Base-by-base conservation (phyloP, 2,329 filamentous ascomycete genomes). In the Exophiala bonariae region DNA sequence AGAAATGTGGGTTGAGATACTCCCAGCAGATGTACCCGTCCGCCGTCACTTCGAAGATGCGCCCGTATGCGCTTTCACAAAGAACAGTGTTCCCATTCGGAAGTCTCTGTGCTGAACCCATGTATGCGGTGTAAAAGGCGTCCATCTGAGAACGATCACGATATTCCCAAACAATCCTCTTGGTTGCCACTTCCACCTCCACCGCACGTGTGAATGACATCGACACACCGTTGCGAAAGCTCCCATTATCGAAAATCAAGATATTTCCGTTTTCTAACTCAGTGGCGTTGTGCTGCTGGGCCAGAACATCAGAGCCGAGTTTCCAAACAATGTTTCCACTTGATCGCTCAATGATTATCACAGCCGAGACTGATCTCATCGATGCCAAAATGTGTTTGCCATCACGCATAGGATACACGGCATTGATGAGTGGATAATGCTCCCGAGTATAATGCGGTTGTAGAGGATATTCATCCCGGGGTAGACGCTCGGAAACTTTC, bases 361-460 rank as follows among this genome's bases (percentile, higher is more conserved):
- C 71, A 1, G 66, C 65, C 0, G 70, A 73, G 2, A 68, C 65
- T 34, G 64, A 69, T 2, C 71, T 64, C 39, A 72, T 63, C 0
- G 70, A 73, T 2, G 70, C 70, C 3, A 75, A 63, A 31, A 74
- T 68, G 14, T 35, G 32, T 17, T 70, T 66, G 1, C 71, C 70
- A 23, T 72, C 68, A 2, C 56, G 55, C 11, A 72, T 57, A 23
- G 66, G 64, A 3, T 62, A 58, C 7, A 74, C 69, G 4, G 65
- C 67, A 44, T 75, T 75, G 49, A 75, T 74, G 3, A 75, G 61
- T 1, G 72, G 70, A 59, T 66, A 75, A 57, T 75, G 72, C 36
- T 70, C 67, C 9, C 66, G 63, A 18, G 66, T 61, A 50, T 67
- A 70, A 47, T 68, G 65, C 4, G 67, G 57, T 26, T 74, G 70